Percentiles rank a stretch among this genome's conserved stretches.
Evolutionary conservation across 345 rosid genomes (phyloP).

Genomic region (Acer campestre): DNA sequence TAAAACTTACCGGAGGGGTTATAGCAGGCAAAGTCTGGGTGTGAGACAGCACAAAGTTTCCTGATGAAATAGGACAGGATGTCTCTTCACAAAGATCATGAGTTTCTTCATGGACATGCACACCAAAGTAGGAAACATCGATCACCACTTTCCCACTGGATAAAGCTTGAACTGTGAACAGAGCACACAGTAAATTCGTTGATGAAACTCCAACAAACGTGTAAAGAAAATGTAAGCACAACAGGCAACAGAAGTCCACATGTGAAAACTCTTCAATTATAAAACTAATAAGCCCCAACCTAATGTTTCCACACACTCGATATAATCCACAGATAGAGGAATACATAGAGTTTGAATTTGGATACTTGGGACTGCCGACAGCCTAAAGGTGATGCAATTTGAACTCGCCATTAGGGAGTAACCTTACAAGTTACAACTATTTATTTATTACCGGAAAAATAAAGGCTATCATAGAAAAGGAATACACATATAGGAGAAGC

Average conservation of each 20-base stretch:
- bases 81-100: conserved; percentile 63
- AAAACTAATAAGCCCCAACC: background rate
- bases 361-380: background rate
- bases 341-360: no score
- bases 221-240: conserved; percentile 1
- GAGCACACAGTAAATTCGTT: background rate
- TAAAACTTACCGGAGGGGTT: conserved; percentile 58
- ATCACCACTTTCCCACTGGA: conserved; percentile 58
- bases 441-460: no score
- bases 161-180: conserved; percentile 41
- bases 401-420: background rate
- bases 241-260: background rate
- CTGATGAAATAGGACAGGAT: conserved; percentile 51
- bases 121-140: conserved; percentile 44
- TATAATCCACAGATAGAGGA: no score
- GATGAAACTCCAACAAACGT: background rate
- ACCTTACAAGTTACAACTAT: background rate
- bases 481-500: no score
- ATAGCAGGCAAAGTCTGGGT: conserved; percentile 55
- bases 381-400: background rate
- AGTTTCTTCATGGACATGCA: conserved; percentile 55
- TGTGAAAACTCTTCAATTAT: background rate
- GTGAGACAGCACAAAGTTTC: conserved; percentile 67
- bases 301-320: background rate
- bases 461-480: no score